phyloP scores from a whole-genome alignment of 805 yeast genomes.

The Saccharomyces eubayanus region DNA sequence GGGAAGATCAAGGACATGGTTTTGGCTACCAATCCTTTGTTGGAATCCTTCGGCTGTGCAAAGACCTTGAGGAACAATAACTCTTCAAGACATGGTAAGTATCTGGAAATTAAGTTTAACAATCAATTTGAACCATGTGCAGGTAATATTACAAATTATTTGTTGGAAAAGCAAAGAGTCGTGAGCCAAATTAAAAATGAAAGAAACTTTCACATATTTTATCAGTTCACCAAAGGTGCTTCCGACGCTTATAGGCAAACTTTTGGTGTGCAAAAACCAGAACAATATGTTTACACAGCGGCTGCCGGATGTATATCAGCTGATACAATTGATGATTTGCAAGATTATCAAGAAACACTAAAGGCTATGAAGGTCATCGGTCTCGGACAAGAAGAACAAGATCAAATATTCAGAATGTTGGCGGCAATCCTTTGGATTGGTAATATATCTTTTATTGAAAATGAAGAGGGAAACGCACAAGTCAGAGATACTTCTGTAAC shows the following conservation, averaged over 20 bases:
- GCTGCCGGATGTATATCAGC: conserved; percentile 77
- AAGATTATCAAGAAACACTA: conserved; percentile 69
- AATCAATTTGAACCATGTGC: conserved; percentile 75
- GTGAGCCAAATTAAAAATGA: conserved; percentile 84
- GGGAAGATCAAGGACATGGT: conserved; percentile 90
- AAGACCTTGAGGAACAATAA: conserved; percentile 95
- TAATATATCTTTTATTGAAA: conserved; percentile 72
- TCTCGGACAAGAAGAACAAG: conserved; percentile 68
- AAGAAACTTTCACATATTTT: conserved; percentile 90
- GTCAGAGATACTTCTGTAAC: conserved; percentile 78
- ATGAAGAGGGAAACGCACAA: conserved; percentile 72
- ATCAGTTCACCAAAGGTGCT: conserved; percentile 87
- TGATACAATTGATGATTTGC: conserved; percentile 69
- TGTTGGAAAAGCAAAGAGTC: conserved; percentile 86
- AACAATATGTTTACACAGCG: conserved; percentile 78
- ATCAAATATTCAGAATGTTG: conserved; percentile 72
- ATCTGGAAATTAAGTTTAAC: conserved; percentile 80
- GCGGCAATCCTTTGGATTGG: conserved; percentile 89
- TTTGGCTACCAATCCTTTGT: conserved; percentile 88
- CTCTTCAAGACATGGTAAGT: conserved; percentile 93
- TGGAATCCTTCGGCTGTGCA: conserved; percentile 97
- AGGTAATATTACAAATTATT: conserved; percentile 87
- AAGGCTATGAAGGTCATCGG: conserved; percentile 84
- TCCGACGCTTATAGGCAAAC: conserved; percentile 68
- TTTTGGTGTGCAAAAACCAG: conserved; percentile 86